These are phyloP conservation scores for Populus trichocarpa DNA, from an alignment of 441 rosid genomes.

Conservation along the genomic window DNA sequence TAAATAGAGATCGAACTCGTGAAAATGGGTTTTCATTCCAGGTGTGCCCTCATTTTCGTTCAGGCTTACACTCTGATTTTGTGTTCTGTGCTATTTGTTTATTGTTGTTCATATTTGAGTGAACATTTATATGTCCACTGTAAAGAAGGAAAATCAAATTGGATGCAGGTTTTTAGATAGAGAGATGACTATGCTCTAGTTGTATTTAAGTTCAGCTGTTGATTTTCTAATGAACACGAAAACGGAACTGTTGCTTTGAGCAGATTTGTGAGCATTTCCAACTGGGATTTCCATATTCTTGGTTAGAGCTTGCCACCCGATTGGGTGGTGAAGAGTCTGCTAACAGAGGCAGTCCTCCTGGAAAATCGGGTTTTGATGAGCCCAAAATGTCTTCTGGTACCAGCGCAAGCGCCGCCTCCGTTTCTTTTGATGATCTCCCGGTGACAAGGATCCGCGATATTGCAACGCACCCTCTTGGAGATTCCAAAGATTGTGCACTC, in stretches of 20 bases:
- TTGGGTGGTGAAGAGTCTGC: conserved; percentile 20
- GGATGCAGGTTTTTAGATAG: not conserved
- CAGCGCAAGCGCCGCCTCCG: not conserved
- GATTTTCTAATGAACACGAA: not conserved
- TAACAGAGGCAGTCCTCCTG: conserved; percentile 11
- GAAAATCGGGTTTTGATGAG: conserved; percentile 6
- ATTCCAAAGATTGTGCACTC: conserved; percentile 13
- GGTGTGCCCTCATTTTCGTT: conserved; percentile 28
- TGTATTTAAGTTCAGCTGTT: not conserved
- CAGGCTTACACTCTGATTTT: not conserved
- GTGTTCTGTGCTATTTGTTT: conserved; percentile 24
- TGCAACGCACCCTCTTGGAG: conserved; percentile 22
- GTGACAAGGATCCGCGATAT: conserved; percentile 38
- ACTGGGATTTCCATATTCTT: conserved; percentile 57
- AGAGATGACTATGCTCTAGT: not conserved
- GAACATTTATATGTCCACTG: no score
- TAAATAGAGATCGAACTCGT: conserved; percentile 39
- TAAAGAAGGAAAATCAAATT: not conserved
- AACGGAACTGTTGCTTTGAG: conserved; percentile 1
- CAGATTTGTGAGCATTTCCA: conserved; percentile 50
- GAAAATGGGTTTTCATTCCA: conserved; percentile 51
- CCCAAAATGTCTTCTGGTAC: conserved; percentile 3
- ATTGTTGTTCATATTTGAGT: no score
- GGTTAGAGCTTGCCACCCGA: conserved; percentile 42
- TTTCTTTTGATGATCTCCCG: conserved; percentile 39